phyloP scores from a whole-genome alignment of 1,284 basidiomycete genomes.

The Rugosomyces carneus region DNA sequence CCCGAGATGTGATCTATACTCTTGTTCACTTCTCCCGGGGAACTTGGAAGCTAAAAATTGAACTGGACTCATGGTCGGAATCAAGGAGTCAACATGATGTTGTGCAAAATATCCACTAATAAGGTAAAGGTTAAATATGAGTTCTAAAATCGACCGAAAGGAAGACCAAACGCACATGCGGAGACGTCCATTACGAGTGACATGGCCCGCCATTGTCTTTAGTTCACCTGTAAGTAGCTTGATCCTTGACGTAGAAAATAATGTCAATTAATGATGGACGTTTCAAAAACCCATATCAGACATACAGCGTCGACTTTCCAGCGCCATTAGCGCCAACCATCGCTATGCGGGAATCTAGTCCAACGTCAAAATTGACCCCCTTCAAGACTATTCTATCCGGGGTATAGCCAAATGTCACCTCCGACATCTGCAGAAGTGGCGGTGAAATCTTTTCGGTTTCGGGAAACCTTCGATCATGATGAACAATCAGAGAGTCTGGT shows the following conservation, averaged over 20 bases:
- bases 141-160: neutral
- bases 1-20: constrained; percentile 93
- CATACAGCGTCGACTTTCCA: constrained; percentile 75
- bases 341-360: constrained; percentile 84
- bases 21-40: constrained; percentile 95
- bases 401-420: constrained; percentile 89
- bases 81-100: constrained; percentile 94
- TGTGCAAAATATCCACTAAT: constrained; percentile 89
- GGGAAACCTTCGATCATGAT: constrained; percentile 56
- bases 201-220: constrained; percentile 73
- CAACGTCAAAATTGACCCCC: constrained; percentile 85
- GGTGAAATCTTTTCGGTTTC: constrained; percentile 93
- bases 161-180: constrained; percentile 56
- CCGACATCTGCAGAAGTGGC: constrained; percentile 90
- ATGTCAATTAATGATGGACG: neutral
- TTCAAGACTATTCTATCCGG: constrained; percentile 78
- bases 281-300: constrained; percentile 2
- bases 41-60: constrained; percentile 89
- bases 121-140: neutral
- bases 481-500: constrained; percentile 9
- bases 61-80: constrained; percentile 82
- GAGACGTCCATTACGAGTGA: constrained; percentile 87
- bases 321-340: constrained; percentile 84
- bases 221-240: constrained; percentile 94
- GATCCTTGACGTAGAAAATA: constrained; percentile 43